Conservation (phyloP, 805 yeast genomes). For the Spathaspora sp. region DNA sequence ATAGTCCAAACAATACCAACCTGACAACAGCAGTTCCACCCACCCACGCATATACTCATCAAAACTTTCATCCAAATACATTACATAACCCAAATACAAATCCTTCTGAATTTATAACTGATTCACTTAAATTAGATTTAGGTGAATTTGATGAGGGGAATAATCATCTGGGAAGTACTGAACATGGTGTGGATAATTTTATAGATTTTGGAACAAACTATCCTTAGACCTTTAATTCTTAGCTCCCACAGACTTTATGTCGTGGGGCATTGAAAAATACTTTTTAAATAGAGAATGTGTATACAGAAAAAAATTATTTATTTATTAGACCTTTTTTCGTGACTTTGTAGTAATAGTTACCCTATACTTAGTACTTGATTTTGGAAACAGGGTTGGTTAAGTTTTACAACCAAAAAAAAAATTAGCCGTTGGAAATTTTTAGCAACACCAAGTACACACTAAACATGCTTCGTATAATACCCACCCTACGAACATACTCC, state of each 20-base stretch:
- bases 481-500: not conserved
- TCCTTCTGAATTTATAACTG: not conserved
- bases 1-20: not conserved
- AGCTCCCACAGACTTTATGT: too few species aligned
- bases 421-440: not conserved
- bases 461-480: not conserved
- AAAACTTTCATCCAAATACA: not conserved
- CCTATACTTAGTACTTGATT: too few species aligned
- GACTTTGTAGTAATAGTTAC: too few species aligned
- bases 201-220: slow-evolving; percentile 9
- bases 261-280: too few species aligned
- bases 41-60: slow-evolving; percentile 4
- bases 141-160: slow-evolving; percentile 1
- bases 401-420: not conserved
- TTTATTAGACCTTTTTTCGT: too few species aligned
- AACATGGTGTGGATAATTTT: slow-evolving; percentile 7
- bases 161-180: slow-evolving; percentile 1
- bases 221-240: not conserved
- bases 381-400: not conserved
- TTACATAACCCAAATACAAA: not conserved
- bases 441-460: not conserved
- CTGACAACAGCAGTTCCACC: not conserved
- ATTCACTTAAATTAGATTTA: slow-evolving; percentile 4
- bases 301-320: too few species aligned
- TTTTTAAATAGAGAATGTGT: too few species aligned